Base-by-base conservation (phyloP, 257 asterid genomes). In the Petunia axillaris region DNA sequence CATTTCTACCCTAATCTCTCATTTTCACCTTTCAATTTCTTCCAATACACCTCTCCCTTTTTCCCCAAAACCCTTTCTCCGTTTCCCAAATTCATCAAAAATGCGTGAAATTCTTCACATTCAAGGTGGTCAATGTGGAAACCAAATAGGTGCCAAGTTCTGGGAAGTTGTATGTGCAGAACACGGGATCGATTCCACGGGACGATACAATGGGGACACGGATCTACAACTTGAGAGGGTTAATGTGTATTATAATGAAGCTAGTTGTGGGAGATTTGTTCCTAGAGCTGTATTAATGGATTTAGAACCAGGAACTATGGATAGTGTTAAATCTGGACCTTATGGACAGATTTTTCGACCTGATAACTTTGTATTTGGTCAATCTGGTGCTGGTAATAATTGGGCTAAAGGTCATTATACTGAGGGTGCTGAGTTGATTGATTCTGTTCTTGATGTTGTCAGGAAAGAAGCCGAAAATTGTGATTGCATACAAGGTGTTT, bases 211-310 rank as follows among this genome's bases (percentile, higher is more conserved):
- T 0, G 91, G 91, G 4, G 86, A 88, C 36, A 75, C 89, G 1
- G 88, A 82, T 73, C 85, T 88, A 14, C 88, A 88, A 15, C 83
- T 86, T 0, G 89, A 88, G 83, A 81, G 91, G 79, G 76, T 88
- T 2, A 86, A 88, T 70, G 91, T 88, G 40, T 88, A 88, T 63
- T 88, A 86, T 64, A 88, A 86, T 41, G 91, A 88, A 79, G 91
- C 91, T 8, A 78, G 87, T 54, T 50, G 88, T 62, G 91, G 91
- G 1, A 43, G 91, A 48, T 85, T 82, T 62, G 91, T 87, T 3
- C 91, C 91, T 64, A 86, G 91, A 13, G 91, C 91, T 37, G 91
- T 88, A 35, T 87, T 88, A 9, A 88, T 88, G 91, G 91, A 86
- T 84, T 85, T 88, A 43, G 91, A 88, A 75, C 89, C 91, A 1